phyloP scores from a whole-genome alignment of 2,329 filamentous ascomycete genomes.

The Thermoascus crustaceus region DNA sequence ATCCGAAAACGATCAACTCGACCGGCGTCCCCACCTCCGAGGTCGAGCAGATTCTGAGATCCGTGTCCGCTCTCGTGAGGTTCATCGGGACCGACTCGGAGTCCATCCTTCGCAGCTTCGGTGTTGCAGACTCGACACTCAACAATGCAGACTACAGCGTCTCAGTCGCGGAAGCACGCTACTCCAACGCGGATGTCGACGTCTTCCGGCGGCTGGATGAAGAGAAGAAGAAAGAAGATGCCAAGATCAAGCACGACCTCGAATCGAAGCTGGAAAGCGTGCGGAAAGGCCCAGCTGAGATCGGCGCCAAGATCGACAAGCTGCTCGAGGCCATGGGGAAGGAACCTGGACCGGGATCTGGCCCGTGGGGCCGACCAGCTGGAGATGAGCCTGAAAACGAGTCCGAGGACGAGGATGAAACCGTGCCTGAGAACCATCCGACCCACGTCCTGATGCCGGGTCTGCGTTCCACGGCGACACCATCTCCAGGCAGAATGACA shows the following conservation, averaged over 20 bases:
- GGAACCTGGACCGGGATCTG: conserved; percentile 16
- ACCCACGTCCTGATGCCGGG: conserved; percentile 12
- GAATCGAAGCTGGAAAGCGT: conserved; percentile 36
- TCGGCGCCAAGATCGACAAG: conserved; percentile 30
- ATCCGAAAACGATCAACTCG: conserved; percentile 23
- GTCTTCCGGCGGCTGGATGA: conserved; percentile 36
- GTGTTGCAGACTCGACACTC: conserved; percentile 41
- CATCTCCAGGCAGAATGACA: not conserved
- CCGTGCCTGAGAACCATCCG: conserved; percentile 2
- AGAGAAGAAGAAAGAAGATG: conserved; percentile 43
- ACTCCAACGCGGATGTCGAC: conserved; percentile 35
- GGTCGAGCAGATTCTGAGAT: conserved; percentile 31
- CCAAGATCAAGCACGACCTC: conserved; percentile 36
- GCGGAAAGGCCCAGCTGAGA: conserved; percentile 29
- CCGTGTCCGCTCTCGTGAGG: conserved; percentile 30
- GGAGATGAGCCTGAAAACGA: conserved; percentile 8
- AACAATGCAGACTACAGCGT: conserved; percentile 47
- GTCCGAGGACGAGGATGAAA: conserved; percentile 4
- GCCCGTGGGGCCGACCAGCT: conserved; percentile 8
- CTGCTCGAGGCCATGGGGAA: conserved; percentile 30
- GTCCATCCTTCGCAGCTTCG: conserved; percentile 39
- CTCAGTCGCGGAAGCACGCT: conserved; percentile 45
- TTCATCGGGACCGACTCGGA: conserved; percentile 37
- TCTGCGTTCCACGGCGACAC: conserved; percentile 14
- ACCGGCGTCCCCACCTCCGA: conserved; percentile 28